Conservation (phyloP, 805 yeast genomes). For the Vanderwaltozyma tropicalis region DNA sequence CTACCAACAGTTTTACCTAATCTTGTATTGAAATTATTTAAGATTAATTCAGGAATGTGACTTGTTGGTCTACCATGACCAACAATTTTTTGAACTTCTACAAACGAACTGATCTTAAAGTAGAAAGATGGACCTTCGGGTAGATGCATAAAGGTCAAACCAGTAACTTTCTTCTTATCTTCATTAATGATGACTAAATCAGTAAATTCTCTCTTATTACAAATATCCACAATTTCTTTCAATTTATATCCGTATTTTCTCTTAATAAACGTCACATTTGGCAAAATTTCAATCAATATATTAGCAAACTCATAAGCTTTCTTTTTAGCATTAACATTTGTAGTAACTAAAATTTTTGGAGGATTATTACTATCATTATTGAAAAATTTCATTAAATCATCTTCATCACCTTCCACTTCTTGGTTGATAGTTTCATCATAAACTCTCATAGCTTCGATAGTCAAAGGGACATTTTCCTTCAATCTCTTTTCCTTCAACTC, state of each 20-base stretch:
- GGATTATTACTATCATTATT: slow-evolving; percentile 49
- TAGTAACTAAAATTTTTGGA: slow-evolving; percentile 85
- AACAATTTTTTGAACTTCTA: slow-evolving; percentile 59
- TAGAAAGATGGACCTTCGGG: slow-evolving; percentile 95
- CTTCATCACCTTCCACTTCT: slow-evolving; percentile 32
- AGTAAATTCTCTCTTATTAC: slow-evolving; percentile 75
- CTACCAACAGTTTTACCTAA: slow-evolving; percentile 90
- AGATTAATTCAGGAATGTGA: slow-evolving; percentile 83
- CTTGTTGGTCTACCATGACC: slow-evolving; percentile 90
- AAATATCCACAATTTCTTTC: slow-evolving; percentile 77
- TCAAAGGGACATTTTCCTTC: slow-evolving; percentile 64
- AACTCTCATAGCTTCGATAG: slow-evolving; percentile 75
- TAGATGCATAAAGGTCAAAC: slow-evolving; percentile 83
- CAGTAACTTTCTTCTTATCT: slow-evolving; percentile 85
- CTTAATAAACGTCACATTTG: slow-evolving; percentile 77
- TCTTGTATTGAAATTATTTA: slow-evolving; percentile 87
- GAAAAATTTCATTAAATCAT: slow-evolving; percentile 24
- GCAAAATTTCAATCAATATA: slow-evolving; percentile 70
- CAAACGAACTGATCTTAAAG: slow-evolving; percentile 70
- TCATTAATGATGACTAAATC: slow-evolving; percentile 86
- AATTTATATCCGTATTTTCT: slow-evolving; percentile 75
- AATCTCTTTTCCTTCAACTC: slow-evolving; percentile 72
- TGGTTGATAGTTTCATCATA: slow-evolving; percentile 70
- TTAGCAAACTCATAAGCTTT: slow-evolving; percentile 88
- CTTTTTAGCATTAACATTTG: slow-evolving; percentile 77